These are phyloP conservation scores for Sextonia rubra DNA, from an alignment of 164 flowering plant genomes.

Conservation along the genomic window DNA sequence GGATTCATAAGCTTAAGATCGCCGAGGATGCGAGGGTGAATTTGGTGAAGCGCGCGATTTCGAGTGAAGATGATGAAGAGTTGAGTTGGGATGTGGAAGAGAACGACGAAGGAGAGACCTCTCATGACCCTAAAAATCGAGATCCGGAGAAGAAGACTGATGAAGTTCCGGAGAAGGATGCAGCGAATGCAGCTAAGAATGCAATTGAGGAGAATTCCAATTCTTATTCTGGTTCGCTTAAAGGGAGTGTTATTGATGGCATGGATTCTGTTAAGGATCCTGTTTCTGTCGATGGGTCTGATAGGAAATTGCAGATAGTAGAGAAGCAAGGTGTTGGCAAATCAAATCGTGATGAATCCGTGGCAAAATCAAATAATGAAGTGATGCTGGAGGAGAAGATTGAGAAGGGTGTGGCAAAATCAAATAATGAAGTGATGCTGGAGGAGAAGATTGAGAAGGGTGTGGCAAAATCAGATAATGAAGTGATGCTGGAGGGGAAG, in stretches of 20 bases:
- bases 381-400: conserved; percentile 28
- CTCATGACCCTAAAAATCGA: neutral
- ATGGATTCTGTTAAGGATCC: neutral
- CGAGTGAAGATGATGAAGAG: conserved; percentile 75
- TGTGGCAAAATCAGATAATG: conserved; percentile 22
- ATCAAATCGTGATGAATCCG: conserved; percentile 12
- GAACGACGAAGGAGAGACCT: conserved; percentile 11
- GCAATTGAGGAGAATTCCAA: too few relatives aligned
- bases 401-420: conserved; percentile 22
- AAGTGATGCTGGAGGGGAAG: conserved; percentile 30
- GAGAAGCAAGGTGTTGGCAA: neutral
- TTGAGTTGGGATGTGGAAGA: conserved; percentile 86
- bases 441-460: conserved; percentile 37
- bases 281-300: neutral
- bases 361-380: conserved; percentile 22
- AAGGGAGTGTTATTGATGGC: too few relatives aligned
- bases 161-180: neutral
- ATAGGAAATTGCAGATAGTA: neutral
- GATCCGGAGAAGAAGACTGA: conserved; percentile 3
- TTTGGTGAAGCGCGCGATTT: conserved; percentile 69
- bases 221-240: too few relatives aligned
- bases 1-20: conserved; percentile 51
- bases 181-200: neutral
- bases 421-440: conserved; percentile 18
- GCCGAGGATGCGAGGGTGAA: conserved; percentile 66